Evolutionary conservation across 1,139 yeast genomes (phyloP).

Genomic region (Protomyces pachydermus): DNA sequence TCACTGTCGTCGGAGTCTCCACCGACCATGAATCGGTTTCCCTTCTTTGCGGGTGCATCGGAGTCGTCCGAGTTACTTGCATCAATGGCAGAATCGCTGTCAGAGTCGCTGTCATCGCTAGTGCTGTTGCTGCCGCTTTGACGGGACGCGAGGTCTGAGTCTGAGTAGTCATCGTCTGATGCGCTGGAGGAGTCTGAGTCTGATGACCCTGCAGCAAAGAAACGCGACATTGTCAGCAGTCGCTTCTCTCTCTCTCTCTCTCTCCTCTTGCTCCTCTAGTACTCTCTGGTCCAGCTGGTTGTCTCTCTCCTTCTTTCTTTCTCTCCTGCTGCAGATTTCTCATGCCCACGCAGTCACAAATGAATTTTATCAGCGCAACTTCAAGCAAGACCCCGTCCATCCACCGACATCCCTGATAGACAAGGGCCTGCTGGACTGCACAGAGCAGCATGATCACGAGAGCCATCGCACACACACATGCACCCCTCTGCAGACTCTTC

Average conservation of each 20-base stretch:
- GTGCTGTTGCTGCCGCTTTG: slow-evolving; percentile 42
- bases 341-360: no score
- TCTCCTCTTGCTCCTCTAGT: not conserved
- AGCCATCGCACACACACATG: not conserved
- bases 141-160: slow-evolving; percentile 39
- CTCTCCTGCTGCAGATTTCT: no score
- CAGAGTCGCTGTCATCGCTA: slow-evolving; percentile 41
- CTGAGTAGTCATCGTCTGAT: slow-evolving; percentile 43
- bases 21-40: slow-evolving; percentile 37
- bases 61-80: slow-evolving; percentile 25
- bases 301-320: no score
- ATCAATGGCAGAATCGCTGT: slow-evolving; percentile 25
- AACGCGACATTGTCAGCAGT: slow-evolving; percentile 55
- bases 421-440: no score
- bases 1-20: slow-evolving; percentile 51
- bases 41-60: slow-evolving; percentile 45
- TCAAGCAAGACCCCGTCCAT: no score
- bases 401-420: no score
- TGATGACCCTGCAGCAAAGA: slow-evolving; percentile 59
- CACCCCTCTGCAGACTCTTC: not conserved
- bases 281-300: no score
- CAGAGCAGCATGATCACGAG: no score
- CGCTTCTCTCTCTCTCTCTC: no score
- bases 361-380: no score
- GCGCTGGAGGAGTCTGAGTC: slow-evolving; percentile 54